Conservation (phyloP, 2,329 filamentous ascomycete genomes). For the Xylariomycetidae sp. region DNA sequence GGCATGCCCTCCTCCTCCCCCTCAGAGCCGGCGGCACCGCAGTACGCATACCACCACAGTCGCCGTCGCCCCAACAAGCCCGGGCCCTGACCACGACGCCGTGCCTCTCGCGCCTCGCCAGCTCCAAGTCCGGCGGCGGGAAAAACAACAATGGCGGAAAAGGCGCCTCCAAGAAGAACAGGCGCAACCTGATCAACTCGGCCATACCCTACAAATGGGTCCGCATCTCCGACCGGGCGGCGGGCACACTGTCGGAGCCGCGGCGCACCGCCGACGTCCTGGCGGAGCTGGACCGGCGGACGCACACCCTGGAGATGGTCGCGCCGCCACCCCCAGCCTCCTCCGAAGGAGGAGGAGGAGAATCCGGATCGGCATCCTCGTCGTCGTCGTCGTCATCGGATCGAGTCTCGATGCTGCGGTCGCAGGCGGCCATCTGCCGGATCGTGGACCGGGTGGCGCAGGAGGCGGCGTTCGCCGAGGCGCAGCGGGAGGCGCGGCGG, state of each 20-base stretch:
- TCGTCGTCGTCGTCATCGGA: constrained; percentile 24
- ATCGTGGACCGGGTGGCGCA: constrained; percentile 57
- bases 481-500: constrained; percentile 37
- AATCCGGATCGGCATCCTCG: constrained; percentile 28
- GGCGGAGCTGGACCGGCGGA: constrained; percentile 10
- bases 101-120: constrained; percentile 4
- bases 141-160: neutral
- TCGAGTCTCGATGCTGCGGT: constrained; percentile 3
- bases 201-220: constrained; percentile 38
- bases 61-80: too few relatives aligned
- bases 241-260: constrained; percentile 13
- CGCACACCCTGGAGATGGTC: constrained; percentile 22
- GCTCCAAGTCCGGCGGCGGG: constrained; percentile 5
- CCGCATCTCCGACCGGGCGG: constrained; percentile 22
- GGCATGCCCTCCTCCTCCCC: constrained; percentile 4
- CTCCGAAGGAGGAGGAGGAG: constrained; percentile 1
- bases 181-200: constrained; percentile 34
- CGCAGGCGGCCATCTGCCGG: constrained; percentile 59
- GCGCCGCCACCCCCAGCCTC: constrained; percentile 20
- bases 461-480: constrained; percentile 28
- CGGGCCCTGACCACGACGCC: too few relatives aligned
- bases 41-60: too few relatives aligned
- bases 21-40: neutral
- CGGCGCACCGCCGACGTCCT: constrained; percentile 18
- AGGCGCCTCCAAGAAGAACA: neutral